phyloP scores from a whole-genome alignment of 495 filamentous ascomycete genomes.

The Lineolata rhizophorae region DNA sequence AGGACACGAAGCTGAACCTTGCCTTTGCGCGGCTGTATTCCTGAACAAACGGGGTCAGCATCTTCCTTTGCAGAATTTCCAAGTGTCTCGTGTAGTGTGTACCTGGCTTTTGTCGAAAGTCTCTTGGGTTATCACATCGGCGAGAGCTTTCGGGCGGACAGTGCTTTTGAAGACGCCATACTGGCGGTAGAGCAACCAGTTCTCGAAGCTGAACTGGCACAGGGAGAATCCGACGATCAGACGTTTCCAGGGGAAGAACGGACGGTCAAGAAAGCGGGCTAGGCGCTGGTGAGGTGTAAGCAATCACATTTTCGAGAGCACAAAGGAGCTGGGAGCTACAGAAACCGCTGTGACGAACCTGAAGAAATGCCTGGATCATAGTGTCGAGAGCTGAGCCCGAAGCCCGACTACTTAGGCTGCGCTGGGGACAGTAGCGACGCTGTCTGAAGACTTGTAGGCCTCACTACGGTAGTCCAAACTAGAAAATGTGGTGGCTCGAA shows the following conservation, averaged over 20 bases:
- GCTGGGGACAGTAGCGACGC: no score
- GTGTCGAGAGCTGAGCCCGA: no score
- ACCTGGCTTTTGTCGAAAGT: constrained; percentile 89
- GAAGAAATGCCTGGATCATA: no score
- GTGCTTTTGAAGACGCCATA: constrained; percentile 63
- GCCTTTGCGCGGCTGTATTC: constrained; percentile 91
- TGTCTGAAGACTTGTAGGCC: no score
- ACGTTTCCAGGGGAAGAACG: constrained; percentile 90
- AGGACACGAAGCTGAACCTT: constrained; percentile 58
- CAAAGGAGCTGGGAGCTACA: no score
- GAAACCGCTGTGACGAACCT: no score
- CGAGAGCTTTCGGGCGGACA: constrained; percentile 61
- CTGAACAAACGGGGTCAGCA: constrained; percentile 20
- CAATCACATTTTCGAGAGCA: no score
- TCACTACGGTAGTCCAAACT: no score
- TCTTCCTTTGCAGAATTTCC: no score
- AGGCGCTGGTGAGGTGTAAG: no score
- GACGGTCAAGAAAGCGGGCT: constrained; percentile 68
- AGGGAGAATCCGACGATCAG: constrained; percentile 84
- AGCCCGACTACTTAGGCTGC: no score
- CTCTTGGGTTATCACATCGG: constrained; percentile 67
- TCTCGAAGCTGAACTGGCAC: constrained; percentile 71
- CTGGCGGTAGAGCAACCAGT: constrained; percentile 65
- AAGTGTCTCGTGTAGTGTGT: constrained; percentile 6
- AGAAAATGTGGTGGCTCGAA: no score